phyloP scores from a whole-genome alignment of 2,329 filamentous ascomycete species.

The Chaetomiaceae sp. region DNA sequence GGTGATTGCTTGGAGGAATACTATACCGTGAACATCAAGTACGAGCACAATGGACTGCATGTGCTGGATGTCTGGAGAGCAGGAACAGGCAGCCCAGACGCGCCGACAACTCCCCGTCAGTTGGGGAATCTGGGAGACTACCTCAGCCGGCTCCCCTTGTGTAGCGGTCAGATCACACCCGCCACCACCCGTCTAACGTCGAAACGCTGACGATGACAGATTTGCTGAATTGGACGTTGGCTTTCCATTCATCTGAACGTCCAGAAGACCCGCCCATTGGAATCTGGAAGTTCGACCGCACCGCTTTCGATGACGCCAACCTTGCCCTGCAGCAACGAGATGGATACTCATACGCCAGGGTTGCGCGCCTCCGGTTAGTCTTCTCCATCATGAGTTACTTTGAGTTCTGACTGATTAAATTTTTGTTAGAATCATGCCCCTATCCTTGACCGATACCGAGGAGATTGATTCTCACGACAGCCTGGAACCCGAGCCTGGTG shows the following conservation, averaged over 20 bases:
- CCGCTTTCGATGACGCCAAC: conserved; percentile 18
- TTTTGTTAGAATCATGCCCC: conserved; percentile 3
- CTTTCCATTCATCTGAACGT: conserved; percentile 15
- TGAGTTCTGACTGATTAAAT: neutral
- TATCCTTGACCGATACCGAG: neutral
- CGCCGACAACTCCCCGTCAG: conserved; percentile 4
- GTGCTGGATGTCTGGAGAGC: conserved; percentile 19
- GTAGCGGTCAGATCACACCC: conserved; percentile 6
- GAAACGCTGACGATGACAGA: conserved; percentile 8
- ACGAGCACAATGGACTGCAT: conserved; percentile 11
- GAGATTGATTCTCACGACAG: neutral
- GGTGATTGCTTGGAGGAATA: conserved; percentile 15
- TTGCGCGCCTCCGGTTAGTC: conserved; percentile 13
- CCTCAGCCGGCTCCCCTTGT: conserved; percentile 14
- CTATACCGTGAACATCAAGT: conserved; percentile 18
- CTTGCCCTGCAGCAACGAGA: conserved; percentile 11
- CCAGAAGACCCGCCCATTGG: conserved; percentile 14
- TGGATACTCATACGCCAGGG: conserved; percentile 9
- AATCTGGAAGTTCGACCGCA: conserved; percentile 16
- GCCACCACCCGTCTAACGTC: neutral
- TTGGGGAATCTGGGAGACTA: conserved; percentile 20
- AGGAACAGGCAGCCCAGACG: conserved; percentile 9
- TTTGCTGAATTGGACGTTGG: conserved; percentile 13
- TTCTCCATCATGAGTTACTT: too few species aligned
- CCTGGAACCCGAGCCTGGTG: neutral